Base-by-base conservation (phyloP, 2,329 filamentous ascomycete genomes). In the Fusarium dimerum region DNA sequence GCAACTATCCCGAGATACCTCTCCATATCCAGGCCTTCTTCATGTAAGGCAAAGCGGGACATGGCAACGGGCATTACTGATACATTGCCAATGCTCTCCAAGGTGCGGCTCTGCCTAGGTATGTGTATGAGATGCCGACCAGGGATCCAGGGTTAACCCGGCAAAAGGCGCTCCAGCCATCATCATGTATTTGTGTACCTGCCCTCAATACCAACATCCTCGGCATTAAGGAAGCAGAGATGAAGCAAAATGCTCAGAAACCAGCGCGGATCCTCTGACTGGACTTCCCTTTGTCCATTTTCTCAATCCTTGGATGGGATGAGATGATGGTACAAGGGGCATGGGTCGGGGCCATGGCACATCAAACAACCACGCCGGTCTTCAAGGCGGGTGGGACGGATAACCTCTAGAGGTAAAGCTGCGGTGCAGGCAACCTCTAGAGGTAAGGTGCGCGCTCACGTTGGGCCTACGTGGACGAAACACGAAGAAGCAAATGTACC, bases 261-360 rank as follows among this genome's bases (percentile, higher is more conserved):
- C 32, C 10, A 36, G 63, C 61, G 63, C 64, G 63, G 63, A 66
- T 57, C 62, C 63, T 56, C 41, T 56, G 52, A 56, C 57, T 62
- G 56, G 52, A 49, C 63, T 66, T 66, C 63, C 63, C 51, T 66
- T 66, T 64, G 63, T 57, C 63, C 63, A 66, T 66, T 26, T 26
- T 26, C 20, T 26, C 7, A 4, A 26, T 26, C 20, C 20, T 26
- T 26, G 20, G 20, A 26, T 4, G 20, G 20, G 20, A 26, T 26
- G 20, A 26, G 20, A 26, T 26, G 20, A 26, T 26, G 20, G 57
- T 51, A 40, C 47, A 53, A 61, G 59, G 52, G 32, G 32, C 32
- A 36, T 36, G 32, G 32, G 32, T 15, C 32, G 32, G 13, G 32
- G 13, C 32, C 32, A 36, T 36, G 32, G 32, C 32, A 36, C 32